These are phyloP conservation scores for Coelomomyces lativittatus DNA, from an alignment of 371 early-diverging fungal species.

Conservation along the genomic window DNA sequence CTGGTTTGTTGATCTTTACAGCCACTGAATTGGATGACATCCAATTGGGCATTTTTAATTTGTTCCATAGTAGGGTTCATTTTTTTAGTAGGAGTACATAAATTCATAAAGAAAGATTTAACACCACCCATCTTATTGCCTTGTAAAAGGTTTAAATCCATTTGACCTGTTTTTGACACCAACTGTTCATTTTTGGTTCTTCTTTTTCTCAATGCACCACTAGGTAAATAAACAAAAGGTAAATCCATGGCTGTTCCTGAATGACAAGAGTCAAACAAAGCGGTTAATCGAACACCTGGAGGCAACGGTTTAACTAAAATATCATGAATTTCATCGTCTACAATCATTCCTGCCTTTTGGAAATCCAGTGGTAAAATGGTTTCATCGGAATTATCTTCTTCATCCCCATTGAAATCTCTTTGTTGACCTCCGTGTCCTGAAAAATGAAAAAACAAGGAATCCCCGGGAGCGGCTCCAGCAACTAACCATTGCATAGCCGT, in stretches of 20 bases:
- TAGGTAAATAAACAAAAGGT: conserved; percentile 11
- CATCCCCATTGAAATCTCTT: conserved; percentile 53
- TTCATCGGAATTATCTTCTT: conserved; percentile 65
- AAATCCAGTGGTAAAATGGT: conserved; percentile 75
- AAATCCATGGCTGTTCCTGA: conserved; percentile 15
- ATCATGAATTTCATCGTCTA: conserved; percentile 70
- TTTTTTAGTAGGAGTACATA: too few relatives aligned
- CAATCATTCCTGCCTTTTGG: conserved; percentile 49
- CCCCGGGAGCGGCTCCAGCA: conserved; percentile 55
- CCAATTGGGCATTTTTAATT: too few relatives aligned
- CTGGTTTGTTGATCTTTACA: conserved; percentile 21
- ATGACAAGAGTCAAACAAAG: conserved; percentile 33
- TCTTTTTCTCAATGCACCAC: conserved; percentile 7
- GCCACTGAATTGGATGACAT: too few relatives aligned
- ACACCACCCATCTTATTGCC: too few relatives aligned
- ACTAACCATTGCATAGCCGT: conserved; percentile 79
- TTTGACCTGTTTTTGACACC: too few relatives aligned
- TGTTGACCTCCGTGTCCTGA: conserved; percentile 72
- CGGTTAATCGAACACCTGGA: conserved; percentile 60
- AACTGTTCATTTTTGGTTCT: background rate
- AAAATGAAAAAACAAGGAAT: conserved; percentile 71
- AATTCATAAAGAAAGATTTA: too few relatives aligned
- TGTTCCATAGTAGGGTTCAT: too few relatives aligned
- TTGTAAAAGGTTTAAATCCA: too few relatives aligned
- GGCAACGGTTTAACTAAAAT: conserved; percentile 65